Percentiles rank a stretch among this genome's conserved stretches.
Evolutionary conservation across 495 filamentous ascomycete genomes (phyloP).

Genomic region (Talaromyces proteolyticus): DNA sequence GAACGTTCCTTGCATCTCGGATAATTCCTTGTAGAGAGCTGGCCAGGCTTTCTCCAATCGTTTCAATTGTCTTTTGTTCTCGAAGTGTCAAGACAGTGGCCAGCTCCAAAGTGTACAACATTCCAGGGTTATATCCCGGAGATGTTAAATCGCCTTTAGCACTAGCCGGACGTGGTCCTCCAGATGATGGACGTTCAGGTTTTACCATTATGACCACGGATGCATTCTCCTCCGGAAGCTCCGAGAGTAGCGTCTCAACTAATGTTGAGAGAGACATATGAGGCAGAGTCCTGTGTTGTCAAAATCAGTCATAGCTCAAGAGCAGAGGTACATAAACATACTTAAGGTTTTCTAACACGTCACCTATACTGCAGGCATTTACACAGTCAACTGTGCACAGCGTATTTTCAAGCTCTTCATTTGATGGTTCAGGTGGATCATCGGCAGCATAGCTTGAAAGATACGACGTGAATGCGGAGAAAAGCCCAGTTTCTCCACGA

Average conservation of each 20-base stretch:
- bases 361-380: constrained; percentile 77
- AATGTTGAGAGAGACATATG: constrained; percentile 58
- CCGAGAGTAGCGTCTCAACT: constrained; percentile 66
- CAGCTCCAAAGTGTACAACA: constrained; percentile 85
- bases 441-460: constrained; percentile 98
- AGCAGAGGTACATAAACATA: constrained; percentile 33
- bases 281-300: constrained; percentile 56
- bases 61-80: constrained; percentile 62
- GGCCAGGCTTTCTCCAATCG: constrained; percentile 70
- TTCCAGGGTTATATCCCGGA: constrained; percentile 76
- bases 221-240: constrained; percentile 78
- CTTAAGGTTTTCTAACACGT: constrained; percentile 81
- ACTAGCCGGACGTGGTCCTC: constrained; percentile 38
- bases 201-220: constrained; percentile 85
- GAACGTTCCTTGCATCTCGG: constrained; percentile 69
- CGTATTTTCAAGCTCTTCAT: constrained; percentile 94
- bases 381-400: constrained; percentile 92
- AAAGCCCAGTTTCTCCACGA: constrained; percentile 74
- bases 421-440: constrained; percentile 94
- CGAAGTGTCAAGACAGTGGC: constrained; percentile 79
- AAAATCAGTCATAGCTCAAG: constrained; percentile 1
- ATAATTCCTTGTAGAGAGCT: constrained; percentile 76
- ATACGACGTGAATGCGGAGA: constrained; percentile 91
- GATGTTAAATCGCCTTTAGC: constrained; percentile 42
- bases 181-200: constrained; percentile 58